These are phyloP conservation scores for Candida odintsovae DNA, from an alignment of 805 yeast species.

Conservation along the genomic window DNA sequence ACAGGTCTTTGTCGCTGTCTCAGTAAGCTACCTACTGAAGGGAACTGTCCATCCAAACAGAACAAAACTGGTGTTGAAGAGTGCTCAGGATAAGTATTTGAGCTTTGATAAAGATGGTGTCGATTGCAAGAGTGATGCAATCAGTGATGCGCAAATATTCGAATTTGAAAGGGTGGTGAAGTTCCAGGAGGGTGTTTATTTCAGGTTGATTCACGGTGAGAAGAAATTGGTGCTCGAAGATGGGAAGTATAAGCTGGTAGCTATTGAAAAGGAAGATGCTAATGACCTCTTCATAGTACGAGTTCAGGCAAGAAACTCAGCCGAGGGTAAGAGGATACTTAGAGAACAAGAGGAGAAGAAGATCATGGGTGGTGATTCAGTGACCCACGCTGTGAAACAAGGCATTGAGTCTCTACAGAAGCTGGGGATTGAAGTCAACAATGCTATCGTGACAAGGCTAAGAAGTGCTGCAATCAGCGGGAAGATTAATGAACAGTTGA, in stretches of 20 bases:
- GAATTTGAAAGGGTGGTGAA: conserved; percentile 11
- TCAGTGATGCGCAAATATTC: conserved; percentile 27
- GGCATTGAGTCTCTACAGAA: conserved; percentile 17
- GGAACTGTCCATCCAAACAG: conserved; percentile 5
- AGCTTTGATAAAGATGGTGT: conserved; percentile 12
- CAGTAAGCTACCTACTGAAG: conserved; percentile 7
- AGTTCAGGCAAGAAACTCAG: conserved; percentile 15
- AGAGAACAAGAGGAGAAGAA: conserved; percentile 8
- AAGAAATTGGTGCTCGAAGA: conserved; percentile 8
- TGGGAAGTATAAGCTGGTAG: neutral
- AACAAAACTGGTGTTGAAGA: conserved; percentile 23
- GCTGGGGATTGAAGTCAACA: conserved; percentile 17
- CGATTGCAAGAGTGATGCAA: conserved; percentile 27
- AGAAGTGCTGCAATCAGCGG: conserved; percentile 22
- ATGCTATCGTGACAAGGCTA: conserved; percentile 10
- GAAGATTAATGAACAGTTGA: conserved; percentile 30
- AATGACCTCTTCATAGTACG: conserved; percentile 10
- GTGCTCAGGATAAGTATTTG: conserved; percentile 24
- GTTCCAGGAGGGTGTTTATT: neutral
- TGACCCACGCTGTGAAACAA: conserved; percentile 17
- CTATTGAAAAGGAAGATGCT: neutral
- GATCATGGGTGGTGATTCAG: neutral
- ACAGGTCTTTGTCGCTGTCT: conserved; percentile 27
- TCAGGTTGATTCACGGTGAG: conserved; percentile 10
- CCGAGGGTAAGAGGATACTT: conserved; percentile 10